A percentile compares a stretch with the other conserved stretches of the same genome.
Evolutionary conservation across 257 asterid genomes (phyloP).

Genomic region (Penstemon barbatus): DNA sequence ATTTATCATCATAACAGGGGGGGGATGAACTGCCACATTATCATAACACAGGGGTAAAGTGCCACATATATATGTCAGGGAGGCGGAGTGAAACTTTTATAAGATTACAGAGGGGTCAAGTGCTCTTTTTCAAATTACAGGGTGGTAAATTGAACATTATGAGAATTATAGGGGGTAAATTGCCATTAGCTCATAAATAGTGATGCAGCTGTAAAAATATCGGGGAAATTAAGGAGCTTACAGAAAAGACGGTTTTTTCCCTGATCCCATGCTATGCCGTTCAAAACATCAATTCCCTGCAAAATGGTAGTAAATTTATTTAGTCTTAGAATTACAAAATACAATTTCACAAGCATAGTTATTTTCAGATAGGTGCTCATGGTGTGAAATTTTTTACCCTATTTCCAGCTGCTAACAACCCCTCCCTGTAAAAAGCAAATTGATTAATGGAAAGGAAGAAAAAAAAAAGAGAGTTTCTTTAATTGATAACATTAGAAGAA

Average conservation of each 20-base stretch:
- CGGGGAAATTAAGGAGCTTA: conserved; percentile 31
- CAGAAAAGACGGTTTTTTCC: conserved; percentile 63
- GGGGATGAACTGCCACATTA: too few species aligned
- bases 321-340: background rate
- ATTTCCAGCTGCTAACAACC: conserved; percentile 48
- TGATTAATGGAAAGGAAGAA: background rate
- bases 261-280: conserved; percentile 94
- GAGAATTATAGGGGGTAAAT: too few species aligned
- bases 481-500: conserved; percentile 9
- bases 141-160: too few species aligned
- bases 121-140: too few species aligned
- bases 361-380: background rate
- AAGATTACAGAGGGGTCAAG: too few species aligned
- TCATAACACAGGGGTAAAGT: too few species aligned
- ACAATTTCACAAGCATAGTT: background rate
- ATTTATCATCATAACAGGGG: too few species aligned
- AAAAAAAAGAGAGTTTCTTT: background rate
- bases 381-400: conserved; percentile 40
- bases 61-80: too few species aligned
- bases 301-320: conserved; percentile 22
- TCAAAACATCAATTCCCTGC: conserved; percentile 77
- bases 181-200: too few species aligned
- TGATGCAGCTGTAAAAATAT: background rate
- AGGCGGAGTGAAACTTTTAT: too few species aligned
- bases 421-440: conserved; percentile 44